Base-by-base conservation (phyloP, 1,284 basidiomycete species). In the Meira nashicola region DNA sequence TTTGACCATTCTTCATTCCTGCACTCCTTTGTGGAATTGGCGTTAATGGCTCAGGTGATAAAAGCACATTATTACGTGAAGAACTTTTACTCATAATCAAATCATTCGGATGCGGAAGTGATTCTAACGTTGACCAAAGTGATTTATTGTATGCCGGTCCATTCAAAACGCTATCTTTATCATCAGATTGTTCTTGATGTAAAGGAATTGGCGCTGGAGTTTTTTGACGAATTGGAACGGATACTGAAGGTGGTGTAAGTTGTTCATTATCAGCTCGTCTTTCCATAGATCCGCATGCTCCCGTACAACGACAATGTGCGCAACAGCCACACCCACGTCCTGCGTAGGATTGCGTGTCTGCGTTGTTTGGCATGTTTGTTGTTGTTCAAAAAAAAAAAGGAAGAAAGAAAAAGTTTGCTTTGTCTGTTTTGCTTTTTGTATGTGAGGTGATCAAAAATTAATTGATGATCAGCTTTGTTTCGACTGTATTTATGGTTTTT, bases 311-410 rank as follows among this genome's bases (percentile, higher is more conserved):
- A 41, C 50, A 53, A 41, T 53, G 50, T 17, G 37, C 50, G 28
- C 50, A 53, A 53, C 50, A 53, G 11, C 50, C 50, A 53, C 50
- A 53, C 19, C 50, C 50, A 37, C 12, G 23, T 48, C 46, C n/a
- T 17, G 17, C 12, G 23, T n/a, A 15, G 25, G 46, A 48, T 48
- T 4, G 46, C 3, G 8, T 4, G 28, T 33, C 28, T 33, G 28
- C 28, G 8, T 33, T 33, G 8, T 33, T 33, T 8, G 28, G 28
- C 28, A 33, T 33, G 4, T 33, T 33, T 33, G 28, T 33, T 33
- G 28, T 33, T 33, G 28, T 33, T n/a, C n/a, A n/a, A n/a, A n/a
- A n/a, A n/a, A n/a, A n/a, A n/a, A n/a, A n/a, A n/a, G n/a, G n/a
- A n/a, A n/a, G n/a, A n/a, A n/a, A n/a, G n/a, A n/a, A n/a, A n/a